Evolutionary conservation across 2,329 filamentous ascomycete genomes (phyloP), one percentile per base, ranked within the genome.

Genomic region (Colletotrichum spaethianum): DNA sequence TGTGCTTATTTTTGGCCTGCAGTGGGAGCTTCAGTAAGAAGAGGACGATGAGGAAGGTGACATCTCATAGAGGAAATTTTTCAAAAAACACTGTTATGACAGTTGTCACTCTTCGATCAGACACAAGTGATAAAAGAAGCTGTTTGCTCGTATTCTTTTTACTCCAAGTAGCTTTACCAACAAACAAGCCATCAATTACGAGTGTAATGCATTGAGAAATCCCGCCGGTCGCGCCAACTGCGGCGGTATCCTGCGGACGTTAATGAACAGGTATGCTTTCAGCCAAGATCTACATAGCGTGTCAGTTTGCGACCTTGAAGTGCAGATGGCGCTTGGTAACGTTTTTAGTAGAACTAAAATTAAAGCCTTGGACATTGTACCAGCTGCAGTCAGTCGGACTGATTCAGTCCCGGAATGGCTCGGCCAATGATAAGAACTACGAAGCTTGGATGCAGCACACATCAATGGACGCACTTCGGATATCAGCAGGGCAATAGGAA

Each of bases 201-300:
- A 86, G 86, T 0, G 86, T 86, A 3, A 83, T 83, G 9, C 87
- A 85, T 42, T 80, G 82, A 50, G 87, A 87, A 60, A 91, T 84
- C 18, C 88, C 89, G 79, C 86, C 90, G 81, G 89, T 87, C 55
- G 83, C 86, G 26, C 86, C 86, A 44, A 90, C 83, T 52, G 89
- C 77, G 36, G 88, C 88, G 64, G 88, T 89, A 36, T 86, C 87
- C 31, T 88, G 79, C 5, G 85, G 89, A 44, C 88, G 82, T 75
- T 88, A 86, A 5, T 84, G 79, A 7, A 90, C 82, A 6, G 89
- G 88, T 44, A 90, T 80, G 14, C 82, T 82, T 38, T 83, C 81
- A 16, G 81, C 80, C 55, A 88, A 77, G 61, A 88, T 86, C 48
- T 86, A 83, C 28, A 86, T 83, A 44, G 33, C n/a, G 18, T 44